Evolutionary conservation across 495 filamentous ascomycete genomes (phyloP).

Genomic region (Pyrenula massariospora): DNA sequence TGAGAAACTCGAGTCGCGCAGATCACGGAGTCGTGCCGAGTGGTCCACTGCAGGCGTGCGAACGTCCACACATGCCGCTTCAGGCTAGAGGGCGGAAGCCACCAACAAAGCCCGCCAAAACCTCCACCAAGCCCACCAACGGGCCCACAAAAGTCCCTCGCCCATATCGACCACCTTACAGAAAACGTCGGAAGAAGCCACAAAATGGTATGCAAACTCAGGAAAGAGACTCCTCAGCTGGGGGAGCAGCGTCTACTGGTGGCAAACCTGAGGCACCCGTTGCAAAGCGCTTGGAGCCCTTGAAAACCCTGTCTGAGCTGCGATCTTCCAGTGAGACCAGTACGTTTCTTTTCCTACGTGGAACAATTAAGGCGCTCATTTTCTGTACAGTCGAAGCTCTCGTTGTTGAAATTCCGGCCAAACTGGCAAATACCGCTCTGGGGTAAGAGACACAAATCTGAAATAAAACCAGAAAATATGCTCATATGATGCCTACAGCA

Average conservation of each 20-base stretch:
- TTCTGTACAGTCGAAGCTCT: slow-evolving; percentile 45
- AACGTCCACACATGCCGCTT: background rate
- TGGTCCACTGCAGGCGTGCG: background rate
- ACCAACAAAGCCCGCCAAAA: background rate
- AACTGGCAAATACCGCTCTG: slow-evolving; percentile 10
- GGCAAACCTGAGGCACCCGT: background rate
- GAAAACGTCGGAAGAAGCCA: background rate
- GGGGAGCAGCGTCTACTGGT: background rate
- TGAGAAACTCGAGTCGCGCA: background rate
- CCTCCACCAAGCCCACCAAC: background rate
- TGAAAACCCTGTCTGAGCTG: slow-evolving; percentile 1
- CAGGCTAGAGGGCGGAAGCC: background rate
- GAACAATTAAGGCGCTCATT: slow-evolving; percentile 73
- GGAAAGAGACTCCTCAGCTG: background rate
- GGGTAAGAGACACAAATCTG: too few relatives aligned
- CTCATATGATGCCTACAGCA: too few relatives aligned
- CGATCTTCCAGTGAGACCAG: slow-evolving; percentile 28
- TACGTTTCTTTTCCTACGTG: slow-evolving; percentile 47
- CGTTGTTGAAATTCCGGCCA: slow-evolving; percentile 20
- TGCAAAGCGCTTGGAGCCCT: slow-evolving; percentile 5
- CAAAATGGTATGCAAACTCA: background rate
- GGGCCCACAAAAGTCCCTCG: background rate
- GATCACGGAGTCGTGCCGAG: background rate
- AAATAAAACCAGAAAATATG: too few relatives aligned
- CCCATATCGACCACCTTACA: background rate